These are phyloP conservation scores for Chytridiales sp. DNA, from an alignment of 371 early-diverging fungal genomes.

Conservation along the genomic window DNA sequence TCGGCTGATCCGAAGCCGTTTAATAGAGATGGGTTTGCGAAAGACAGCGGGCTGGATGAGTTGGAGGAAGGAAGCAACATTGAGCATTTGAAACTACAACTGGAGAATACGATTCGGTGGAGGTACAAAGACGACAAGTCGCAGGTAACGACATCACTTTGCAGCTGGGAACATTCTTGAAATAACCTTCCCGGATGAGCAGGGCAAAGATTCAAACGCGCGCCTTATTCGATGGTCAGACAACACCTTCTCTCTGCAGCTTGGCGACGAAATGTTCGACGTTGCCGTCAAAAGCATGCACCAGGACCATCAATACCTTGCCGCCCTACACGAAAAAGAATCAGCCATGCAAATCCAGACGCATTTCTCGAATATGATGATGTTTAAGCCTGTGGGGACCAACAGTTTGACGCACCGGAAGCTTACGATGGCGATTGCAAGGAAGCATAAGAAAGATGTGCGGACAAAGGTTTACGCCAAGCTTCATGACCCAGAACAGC, in stretches of 20 bases:
- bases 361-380: conserved; percentile 64
- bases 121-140: conserved; percentile 47
- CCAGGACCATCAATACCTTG: conserved; percentile 64
- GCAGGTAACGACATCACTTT: conserved; percentile 4
- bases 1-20: conserved; percentile 69
- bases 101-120: conserved; percentile 82
- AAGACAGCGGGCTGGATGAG: conserved; percentile 41
- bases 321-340: conserved; percentile 60
- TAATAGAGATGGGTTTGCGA: conserved; percentile 59
- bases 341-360: conserved; percentile 68
- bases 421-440: conserved; percentile 65
- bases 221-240: conserved; percentile 84
- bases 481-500: conserved; percentile 37
- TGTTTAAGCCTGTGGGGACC: conserved; percentile 66
- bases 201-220: conserved; percentile 70
- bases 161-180: background rate
- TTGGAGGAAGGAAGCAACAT: conserved; percentile 33
- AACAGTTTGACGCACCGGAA: conserved; percentile 64
- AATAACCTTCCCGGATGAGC: background rate
- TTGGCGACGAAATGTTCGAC: conserved; percentile 79
- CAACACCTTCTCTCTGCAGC: conserved; percentile 66
- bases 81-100: conserved; percentile 46
- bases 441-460: conserved; percentile 60
- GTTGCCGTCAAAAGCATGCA: conserved; percentile 55
- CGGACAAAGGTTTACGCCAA: conserved; percentile 65